phyloP scores from a whole-genome alignment of 345 rosid genomes.

The Melaleuca alternifolia region DNA sequence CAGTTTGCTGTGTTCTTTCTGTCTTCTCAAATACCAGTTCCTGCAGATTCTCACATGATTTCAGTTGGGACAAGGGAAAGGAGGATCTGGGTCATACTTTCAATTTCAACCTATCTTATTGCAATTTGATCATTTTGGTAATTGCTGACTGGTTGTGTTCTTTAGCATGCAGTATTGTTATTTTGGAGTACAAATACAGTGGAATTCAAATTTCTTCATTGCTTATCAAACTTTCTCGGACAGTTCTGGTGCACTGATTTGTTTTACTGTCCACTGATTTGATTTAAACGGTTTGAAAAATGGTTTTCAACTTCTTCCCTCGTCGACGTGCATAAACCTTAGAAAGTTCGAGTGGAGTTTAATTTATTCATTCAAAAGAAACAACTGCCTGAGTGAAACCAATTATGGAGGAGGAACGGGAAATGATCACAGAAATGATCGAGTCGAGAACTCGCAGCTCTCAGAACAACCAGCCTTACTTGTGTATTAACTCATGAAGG shows the following conservation, averaged over 20 bases:
- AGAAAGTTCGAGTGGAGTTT: not conserved
- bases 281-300: not conserved
- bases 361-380: not conserved
- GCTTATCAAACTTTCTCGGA: not conserved
- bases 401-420: not conserved
- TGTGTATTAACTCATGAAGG: not conserved
- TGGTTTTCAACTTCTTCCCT: not conserved
- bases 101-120: not conserved
- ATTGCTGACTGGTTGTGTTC: not conserved
- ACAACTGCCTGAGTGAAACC: not conserved
- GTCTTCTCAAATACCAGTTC: not conserved
- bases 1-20: not conserved
- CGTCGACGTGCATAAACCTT: not conserved
- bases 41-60: not conserved
- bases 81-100: not conserved
- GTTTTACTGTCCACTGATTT: not conserved
- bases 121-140: not conserved
- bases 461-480: not conserved
- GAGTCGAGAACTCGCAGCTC: not conserved
- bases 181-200: not conserved
- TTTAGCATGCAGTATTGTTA: not conserved
- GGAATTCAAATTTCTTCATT: not conserved
- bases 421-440: not conserved
- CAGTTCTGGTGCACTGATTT: not conserved
- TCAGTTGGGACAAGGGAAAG: not conserved